Evolutionary conservation across 2,329 filamentous ascomycete genomes (phyloP), one percentile per base, ranked within the genome.

Genomic region (Aureobasidium leucospermi): DNA sequence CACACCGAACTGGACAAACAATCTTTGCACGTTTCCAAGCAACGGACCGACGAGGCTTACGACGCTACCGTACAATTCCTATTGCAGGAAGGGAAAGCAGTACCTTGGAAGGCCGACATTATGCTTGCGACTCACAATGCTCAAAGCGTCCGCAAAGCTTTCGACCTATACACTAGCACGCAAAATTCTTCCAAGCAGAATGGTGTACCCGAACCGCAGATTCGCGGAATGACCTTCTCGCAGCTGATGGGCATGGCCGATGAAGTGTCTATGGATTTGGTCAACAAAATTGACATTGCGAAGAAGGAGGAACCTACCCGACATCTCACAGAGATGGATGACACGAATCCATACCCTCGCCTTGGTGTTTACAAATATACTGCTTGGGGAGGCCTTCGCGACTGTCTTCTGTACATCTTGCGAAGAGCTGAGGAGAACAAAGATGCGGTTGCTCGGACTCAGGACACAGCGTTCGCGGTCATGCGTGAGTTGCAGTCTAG

Each of bases 191-290:
- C 72, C 29, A 64, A 67, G 48, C 67, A 67, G 3, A 68, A 72
- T 36, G 61, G 77, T 62, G 34, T 72, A 1, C 75, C 76, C 3
- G 77, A 81, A 1, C 75, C 78, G 5, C 31, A 49, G 13, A 29
- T 34, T 29, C 38, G 41, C 9, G 38, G 51, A 11, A 13, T 55
- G 28, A 23, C 51, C 1, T 55, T 55, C 11, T 19, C 51, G 11
- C 51, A 55, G 13, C 16, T 55, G 19, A 55, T 55, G 51, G 51
- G 51, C 1, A 55, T 55, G 51, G 51, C 51, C 6, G 51, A 55
- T 9, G 51, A 55, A 29, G 38, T 55, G 4, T 55, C 51, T 3
- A 42, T 55, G 51, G 36, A 55, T 7, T 19, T 55, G 8, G 51
- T 43, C 9, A 42, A 31, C 11, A 55, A 43, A 6, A 55, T 43